Conservation (phyloP, 2,329 filamentous ascomycete genomes). For the Didymella lethalis region DNA sequence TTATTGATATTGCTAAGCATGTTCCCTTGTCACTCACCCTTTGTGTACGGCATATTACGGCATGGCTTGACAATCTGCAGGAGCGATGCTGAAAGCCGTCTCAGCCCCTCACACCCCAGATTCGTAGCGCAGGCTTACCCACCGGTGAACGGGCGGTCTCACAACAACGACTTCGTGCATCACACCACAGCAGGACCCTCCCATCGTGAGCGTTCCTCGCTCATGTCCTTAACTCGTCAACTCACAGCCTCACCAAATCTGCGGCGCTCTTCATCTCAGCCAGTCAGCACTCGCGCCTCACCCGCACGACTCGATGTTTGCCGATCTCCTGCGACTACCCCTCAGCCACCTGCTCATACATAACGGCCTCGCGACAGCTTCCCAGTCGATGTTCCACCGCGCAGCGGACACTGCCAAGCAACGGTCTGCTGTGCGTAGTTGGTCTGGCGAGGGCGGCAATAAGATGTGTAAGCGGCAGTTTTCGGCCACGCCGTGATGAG, state of each 20-base stretch:
- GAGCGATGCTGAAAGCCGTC: conserved; percentile 2
- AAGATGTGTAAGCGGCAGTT: conserved; percentile 7
- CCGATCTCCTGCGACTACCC: conserved; percentile 12
- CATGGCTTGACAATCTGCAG: conserved; percentile 1
- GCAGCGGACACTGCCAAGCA: conserved; percentile 10
- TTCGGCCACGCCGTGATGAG: conserved; percentile 18
- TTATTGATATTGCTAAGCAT: background rate
- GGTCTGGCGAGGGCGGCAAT: conserved; percentile 11
- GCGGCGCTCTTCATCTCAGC: background rate
- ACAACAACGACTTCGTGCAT: conserved; percentile 9
- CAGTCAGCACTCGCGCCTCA: conserved; percentile 8
- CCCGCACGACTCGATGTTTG: conserved; percentile 5
- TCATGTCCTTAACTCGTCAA: conserved; percentile 17
- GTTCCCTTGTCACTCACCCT: background rate
- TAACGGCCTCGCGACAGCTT: background rate
- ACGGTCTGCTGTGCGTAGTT: conserved; percentile 9
- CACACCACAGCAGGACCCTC: conserved; percentile 9
- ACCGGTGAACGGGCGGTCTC: conserved; percentile 12
- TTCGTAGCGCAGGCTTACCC: conserved; percentile 3
- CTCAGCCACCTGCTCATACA: conserved; percentile 17
- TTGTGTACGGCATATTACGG: background rate
- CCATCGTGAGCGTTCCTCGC: conserved; percentile 10
- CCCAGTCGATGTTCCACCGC: conserved; percentile 6
- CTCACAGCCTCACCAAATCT: conserved; percentile 6
- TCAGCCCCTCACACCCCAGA: background rate